Percentiles rank a stretch among this genome's conserved stretches.
Conservation (phyloP, 2,329 filamentous ascomycete species). For the Penicillium sclerotigenum region DNA sequence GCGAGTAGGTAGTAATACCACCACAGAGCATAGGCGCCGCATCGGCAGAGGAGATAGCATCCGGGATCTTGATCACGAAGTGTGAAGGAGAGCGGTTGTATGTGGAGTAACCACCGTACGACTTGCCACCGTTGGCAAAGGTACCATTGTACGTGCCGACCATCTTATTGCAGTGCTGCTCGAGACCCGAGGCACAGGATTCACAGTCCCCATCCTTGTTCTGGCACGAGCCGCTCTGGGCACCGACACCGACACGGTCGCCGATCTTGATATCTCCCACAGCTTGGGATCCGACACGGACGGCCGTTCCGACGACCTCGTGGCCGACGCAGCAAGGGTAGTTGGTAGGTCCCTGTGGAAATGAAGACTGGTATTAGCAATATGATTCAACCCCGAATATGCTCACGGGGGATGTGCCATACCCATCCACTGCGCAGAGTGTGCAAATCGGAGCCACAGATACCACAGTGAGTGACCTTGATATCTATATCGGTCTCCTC, state of each 20-base stretch:
- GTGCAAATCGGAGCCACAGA: slow-evolving; percentile 63
- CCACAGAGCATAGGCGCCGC: slow-evolving; percentile 72
- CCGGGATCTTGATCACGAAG: slow-evolving; percentile 60
- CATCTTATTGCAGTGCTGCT: slow-evolving; percentile 32
- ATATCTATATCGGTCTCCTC: slow-evolving; percentile 64
- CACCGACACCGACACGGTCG: slow-evolving; percentile 54
- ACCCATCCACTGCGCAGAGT: slow-evolving; percentile 51
- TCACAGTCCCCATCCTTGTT: slow-evolving; percentile 47
- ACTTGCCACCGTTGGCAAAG: slow-evolving; percentile 53
- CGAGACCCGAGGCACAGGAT: slow-evolving; percentile 46
- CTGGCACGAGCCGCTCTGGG: slow-evolving; percentile 56
- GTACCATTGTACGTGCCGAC: slow-evolving; percentile 31
- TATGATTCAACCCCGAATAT: background rate
- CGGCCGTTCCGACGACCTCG: slow-evolving; percentile 60
- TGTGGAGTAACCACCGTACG: slow-evolving; percentile 64
- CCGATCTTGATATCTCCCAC: slow-evolving; percentile 32
- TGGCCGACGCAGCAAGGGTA: slow-evolving; percentile 58
- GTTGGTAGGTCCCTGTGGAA: slow-evolving; percentile 27
- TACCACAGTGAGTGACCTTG: slow-evolving; percentile 60
- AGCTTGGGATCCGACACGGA: slow-evolving; percentile 53
- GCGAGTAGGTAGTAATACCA: slow-evolving; percentile 69
- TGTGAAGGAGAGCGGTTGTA: slow-evolving; percentile 54
- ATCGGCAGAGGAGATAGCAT: slow-evolving; percentile 45
- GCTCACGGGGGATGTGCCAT: background rate
- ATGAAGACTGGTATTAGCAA: background rate